Conservation (phyloP, 495 filamentous ascomycete species). For the Aspergillus carlsbadensis region DNA sequence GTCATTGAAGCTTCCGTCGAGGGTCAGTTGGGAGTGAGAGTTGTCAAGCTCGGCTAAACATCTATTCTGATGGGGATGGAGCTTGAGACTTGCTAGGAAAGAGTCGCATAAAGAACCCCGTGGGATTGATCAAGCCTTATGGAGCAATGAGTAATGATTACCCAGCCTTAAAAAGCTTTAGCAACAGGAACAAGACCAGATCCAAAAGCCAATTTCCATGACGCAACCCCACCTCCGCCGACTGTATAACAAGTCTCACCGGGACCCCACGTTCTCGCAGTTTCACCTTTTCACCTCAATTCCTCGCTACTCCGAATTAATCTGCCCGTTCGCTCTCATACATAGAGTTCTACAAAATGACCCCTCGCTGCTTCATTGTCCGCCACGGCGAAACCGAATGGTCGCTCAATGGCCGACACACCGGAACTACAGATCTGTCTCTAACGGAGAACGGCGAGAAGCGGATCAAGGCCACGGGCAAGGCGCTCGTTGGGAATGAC, state of each 20-base stretch:
- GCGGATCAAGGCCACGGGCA: conserved; percentile 76
- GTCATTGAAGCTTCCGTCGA: neutral
- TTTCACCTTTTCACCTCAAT: neutral
- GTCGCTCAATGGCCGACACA: conserved; percentile 92
- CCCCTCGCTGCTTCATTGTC: conserved; percentile 86
- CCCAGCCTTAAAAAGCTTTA: too few relatives aligned
- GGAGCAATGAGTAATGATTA: neutral
- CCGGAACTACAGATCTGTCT: conserved; percentile 80
- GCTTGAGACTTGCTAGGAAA: too few relatives aligned
- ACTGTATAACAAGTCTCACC: neutral
- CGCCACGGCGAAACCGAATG: conserved; percentile 97
- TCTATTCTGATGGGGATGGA: too few relatives aligned
- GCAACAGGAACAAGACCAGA: neutral
- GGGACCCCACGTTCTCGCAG: neutral
- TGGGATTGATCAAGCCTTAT: neutral
- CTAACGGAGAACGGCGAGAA: conserved; percentile 86
- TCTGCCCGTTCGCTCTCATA: neutral
- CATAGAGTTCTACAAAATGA: conserved; percentile 31
- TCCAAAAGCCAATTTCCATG: neutral
- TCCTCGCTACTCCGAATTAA: neutral
- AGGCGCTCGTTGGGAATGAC: conserved; percentile 79
- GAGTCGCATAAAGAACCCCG: too few relatives aligned
- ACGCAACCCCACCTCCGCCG: neutral
- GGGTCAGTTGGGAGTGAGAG: too few relatives aligned
- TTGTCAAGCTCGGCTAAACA: too few relatives aligned